Evolutionary conservation across 495 filamentous ascomycete species (phyloP).

Genomic region (Penicillium simplicissimum): DNA sequence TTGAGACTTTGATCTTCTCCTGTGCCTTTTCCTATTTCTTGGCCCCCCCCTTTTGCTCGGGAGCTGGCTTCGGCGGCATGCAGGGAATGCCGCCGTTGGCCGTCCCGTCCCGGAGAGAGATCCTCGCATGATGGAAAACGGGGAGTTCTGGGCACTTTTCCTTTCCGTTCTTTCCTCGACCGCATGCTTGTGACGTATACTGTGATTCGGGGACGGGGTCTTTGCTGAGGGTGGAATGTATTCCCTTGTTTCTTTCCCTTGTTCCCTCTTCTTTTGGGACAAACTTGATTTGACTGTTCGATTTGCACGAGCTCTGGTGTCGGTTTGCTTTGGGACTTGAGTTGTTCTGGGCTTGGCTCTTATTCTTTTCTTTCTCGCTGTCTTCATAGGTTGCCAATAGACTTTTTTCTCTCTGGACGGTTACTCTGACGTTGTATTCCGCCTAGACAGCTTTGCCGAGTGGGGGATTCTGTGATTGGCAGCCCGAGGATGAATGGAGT

Average conservation of each 20-base stretch:
- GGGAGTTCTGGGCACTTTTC: conserved; percentile 4
- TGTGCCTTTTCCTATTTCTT: not conserved
- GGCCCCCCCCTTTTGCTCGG: not conserved
- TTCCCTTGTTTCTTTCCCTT: conserved; percentile 6
- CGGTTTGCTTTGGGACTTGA: conserved; percentile 23
- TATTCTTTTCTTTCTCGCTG: conserved; percentile 25
- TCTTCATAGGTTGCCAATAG: conserved; percentile 35
- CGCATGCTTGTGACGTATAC: conserved; percentile 24
- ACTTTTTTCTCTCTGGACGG: conserved; percentile 21
- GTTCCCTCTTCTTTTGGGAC: conserved; percentile 20
- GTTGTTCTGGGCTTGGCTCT: conserved; percentile 20
- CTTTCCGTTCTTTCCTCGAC: conserved; percentile 15
- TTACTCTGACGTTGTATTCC: conserved; percentile 3
- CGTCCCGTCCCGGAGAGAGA: conserved; percentile 12
- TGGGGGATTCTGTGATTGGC: not conserved
- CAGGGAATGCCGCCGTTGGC: conserved; percentile 39
- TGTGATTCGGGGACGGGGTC: conserved; percentile 12
- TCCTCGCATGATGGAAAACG: conserved; percentile 12
- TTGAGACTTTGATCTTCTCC: conserved; percentile 8
- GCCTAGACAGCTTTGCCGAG: not conserved
- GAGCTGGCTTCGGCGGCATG: conserved; percentile 35
- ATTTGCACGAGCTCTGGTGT: conserved; percentile 38
- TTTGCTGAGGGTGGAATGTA: conserved; percentile 25
- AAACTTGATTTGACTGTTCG: conserved; percentile 32
- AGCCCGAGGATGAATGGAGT: not conserved